phyloP scores from a whole-genome alignment of 495 filamentous ascomycete genomes.

The Podospora pseudopauciseta region DNA sequence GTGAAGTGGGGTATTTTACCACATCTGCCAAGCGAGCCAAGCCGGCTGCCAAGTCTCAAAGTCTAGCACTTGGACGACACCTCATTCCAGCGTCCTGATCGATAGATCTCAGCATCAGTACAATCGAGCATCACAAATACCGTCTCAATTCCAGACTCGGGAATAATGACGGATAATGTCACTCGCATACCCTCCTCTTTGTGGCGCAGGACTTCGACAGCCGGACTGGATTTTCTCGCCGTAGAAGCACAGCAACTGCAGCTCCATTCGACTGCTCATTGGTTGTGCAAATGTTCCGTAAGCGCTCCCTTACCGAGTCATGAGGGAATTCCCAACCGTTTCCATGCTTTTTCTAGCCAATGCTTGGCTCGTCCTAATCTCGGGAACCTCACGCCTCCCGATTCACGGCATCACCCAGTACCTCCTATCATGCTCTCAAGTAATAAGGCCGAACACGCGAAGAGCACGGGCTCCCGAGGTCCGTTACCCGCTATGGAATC shows the following conservation, averaged over 20 bases:
- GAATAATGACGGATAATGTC: neutral
- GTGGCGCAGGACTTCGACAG: neutral
- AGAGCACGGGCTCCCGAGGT: neutral
- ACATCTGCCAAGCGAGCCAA: slow-evolving; percentile 2
- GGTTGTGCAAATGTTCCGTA: neutral
- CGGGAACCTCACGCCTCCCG: neutral
- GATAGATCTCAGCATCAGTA: neutral
- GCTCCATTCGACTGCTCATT: neutral
- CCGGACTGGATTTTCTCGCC: neutral
- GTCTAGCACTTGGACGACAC: neutral
- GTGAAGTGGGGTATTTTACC: neutral
- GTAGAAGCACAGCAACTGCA: neutral
- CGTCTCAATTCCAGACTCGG: too few relatives aligned
- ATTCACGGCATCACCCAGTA: neutral
- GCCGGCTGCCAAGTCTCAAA: slow-evolving; percentile 6
- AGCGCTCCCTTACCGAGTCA: neutral
- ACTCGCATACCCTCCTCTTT: neutral
- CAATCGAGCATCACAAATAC: too few relatives aligned
- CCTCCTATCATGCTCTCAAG: neutral
- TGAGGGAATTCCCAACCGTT: slow-evolving; percentile 3
- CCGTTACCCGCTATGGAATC: neutral
- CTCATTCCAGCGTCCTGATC: neutral
- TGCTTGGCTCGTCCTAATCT: slow-evolving; percentile 5
- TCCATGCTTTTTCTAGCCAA: slow-evolving; percentile 7
- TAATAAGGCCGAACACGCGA: slow-evolving; percentile 3